phyloP scores from a whole-genome alignment of 192 early-diverging fungal species.

The Backusella circina region DNA sequence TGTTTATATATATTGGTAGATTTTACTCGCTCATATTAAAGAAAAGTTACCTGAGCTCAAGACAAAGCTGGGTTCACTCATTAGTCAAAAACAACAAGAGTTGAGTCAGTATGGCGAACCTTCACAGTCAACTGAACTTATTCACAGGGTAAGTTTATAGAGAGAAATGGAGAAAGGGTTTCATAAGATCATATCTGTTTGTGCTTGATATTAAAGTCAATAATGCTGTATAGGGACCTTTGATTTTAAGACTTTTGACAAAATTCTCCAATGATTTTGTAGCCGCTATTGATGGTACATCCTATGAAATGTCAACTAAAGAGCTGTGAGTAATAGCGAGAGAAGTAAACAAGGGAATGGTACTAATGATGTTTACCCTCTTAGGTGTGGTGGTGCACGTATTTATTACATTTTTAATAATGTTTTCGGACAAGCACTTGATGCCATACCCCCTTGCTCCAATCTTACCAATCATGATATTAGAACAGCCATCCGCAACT shows the following conservation, averaged over 20 bases:
- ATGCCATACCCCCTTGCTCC: slow-evolving; percentile 67
- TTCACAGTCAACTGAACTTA: slow-evolving; percentile 37
- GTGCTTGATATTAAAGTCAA: neutral
- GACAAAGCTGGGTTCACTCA: slow-evolving; percentile 69
- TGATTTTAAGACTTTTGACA: slow-evolving; percentile 67
- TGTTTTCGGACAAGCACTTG: slow-evolving; percentile 70
- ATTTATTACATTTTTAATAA: slow-evolving; percentile 84
- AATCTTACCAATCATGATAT: slow-evolving; percentile 72
- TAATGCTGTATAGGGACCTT: slow-evolving; percentile 38
- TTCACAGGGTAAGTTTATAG: slow-evolving; percentile 37
- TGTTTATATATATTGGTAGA: slow-evolving; percentile 27
- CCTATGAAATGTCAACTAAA: slow-evolving; percentile 65
- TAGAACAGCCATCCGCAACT: slow-evolving; percentile 80
- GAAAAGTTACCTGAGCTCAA: slow-evolving; percentile 76
- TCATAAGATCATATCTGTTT: neutral
- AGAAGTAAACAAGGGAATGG: neutral
- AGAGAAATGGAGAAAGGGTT: neutral
- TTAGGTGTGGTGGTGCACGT: slow-evolving; percentile 70
- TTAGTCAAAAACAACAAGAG: slow-evolving; percentile 77
- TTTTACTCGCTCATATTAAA: slow-evolving; percentile 77
- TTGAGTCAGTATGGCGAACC: slow-evolving; percentile 64
- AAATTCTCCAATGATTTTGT: slow-evolving; percentile 76
- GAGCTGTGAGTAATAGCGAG: slow-evolving; percentile 46
- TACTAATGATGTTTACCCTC: neutral
- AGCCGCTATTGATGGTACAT: slow-evolving; percentile 76